Base-by-base conservation (phyloP, 257 asterid species). In the Ajuga chamaepitys region DNA sequence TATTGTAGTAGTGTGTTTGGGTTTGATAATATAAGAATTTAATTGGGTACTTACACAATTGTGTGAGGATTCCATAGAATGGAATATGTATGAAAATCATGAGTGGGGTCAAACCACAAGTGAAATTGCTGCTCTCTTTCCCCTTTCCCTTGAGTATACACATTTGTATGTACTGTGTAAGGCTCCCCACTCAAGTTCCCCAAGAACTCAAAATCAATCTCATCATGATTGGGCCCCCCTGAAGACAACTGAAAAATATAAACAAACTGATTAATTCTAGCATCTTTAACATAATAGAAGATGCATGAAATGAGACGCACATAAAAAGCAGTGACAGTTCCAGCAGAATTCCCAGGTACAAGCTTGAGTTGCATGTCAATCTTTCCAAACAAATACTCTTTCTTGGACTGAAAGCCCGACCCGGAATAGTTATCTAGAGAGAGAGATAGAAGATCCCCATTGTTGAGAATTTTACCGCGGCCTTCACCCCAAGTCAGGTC, bases 291-390 rank as follows among this genome's bases (percentile, higher is more conserved):
- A 24, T 10, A 38, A 12, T 40, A 3, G 12, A 14, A 35, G 40
- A 6, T 10, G 57, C 10, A 5, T 2, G 10, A 7, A 11, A 18
- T 24, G 16, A 11, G 2, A 20, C 76, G 4, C 38, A 85, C 91
- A 51, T 80, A 85, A 40, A 80, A 75, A 0, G 88, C 83, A 11
- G 86, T 85, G 42, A 82, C 91, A 42, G 88, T 82, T 20, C 88
- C 86, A 45, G 88, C 88, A 1, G 88, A 84, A 45, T 85, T 85
- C 0, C 83, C 85, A n/a, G 75, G 85, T 2, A 85, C 85, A 9
- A 85, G 71, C 75, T 82, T 81, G 68, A 81, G 77, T 35, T 64
- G 72, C 77, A 72, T 72, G 57, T 64, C 72, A 12, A 72, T 21
- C 28, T 72, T 64, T 9, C 72, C 85, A 41, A 84, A 84, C 45